These are phyloP conservation scores for Teunomyces aglyptinius DNA, from an alignment of 805 yeast species.

Conservation along the genomic window DNA sequence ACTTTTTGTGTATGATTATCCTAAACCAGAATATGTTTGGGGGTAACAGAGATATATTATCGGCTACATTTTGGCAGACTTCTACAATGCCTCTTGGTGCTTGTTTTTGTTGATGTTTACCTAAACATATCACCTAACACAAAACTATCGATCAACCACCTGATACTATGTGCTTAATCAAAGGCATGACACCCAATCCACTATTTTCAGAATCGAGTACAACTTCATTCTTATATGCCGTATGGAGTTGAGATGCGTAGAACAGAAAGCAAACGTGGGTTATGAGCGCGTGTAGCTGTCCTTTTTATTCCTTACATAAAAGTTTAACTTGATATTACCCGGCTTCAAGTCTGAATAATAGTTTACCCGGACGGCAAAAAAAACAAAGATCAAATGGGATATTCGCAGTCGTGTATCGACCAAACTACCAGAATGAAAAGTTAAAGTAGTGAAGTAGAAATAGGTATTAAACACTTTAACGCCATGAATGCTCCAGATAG, in stretches of 20 bases:
- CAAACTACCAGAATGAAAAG: background rate
- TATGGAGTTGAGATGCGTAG: background rate
- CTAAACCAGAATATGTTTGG: background rate
- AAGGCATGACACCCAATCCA: too few relatives aligned
- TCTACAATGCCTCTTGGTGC: too few relatives aligned
- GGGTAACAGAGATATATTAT: background rate
- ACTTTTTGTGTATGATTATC: background rate
- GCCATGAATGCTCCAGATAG: conserved; percentile 98
- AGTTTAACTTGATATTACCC: background rate
- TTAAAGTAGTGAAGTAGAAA: background rate
- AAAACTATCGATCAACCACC: too few relatives aligned
- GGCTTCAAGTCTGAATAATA: background rate
- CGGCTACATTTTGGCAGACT: background rate
- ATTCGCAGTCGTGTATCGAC: background rate
- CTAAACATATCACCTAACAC: too few relatives aligned
- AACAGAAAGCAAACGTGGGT: background rate
- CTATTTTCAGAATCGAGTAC: background rate
- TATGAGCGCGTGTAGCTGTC: background rate
- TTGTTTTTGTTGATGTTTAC: background rate
- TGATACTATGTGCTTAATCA: too few relatives aligned
- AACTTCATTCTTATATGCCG: background rate
- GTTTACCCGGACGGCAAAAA: background rate
- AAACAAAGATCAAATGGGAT: too few relatives aligned
- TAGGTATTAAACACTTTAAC: background rate
- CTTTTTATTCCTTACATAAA: background rate